Conservation (phyloP, 805 yeast genomes). For the Pichia gijzeniarum region DNA sequence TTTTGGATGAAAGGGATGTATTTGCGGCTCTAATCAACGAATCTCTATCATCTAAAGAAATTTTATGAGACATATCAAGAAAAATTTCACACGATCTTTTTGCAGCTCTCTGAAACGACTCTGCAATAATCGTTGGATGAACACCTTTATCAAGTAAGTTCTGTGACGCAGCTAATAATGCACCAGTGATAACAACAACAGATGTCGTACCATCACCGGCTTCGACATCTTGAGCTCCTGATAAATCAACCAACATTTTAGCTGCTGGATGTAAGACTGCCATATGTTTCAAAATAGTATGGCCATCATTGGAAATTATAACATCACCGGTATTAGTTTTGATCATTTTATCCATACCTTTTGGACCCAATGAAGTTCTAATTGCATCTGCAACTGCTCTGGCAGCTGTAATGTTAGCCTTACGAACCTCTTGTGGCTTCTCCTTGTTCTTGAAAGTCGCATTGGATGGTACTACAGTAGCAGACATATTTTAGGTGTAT, state of each 20-base stretch:
- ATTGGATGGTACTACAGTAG: constrained; percentile 33
- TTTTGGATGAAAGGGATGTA: constrained; percentile 90
- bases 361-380: constrained; percentile 94
- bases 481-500: constrained; percentile 10
- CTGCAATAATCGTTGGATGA: constrained; percentile 94
- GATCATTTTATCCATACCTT: constrained; percentile 99
- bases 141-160: constrained; percentile 81
- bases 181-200: constrained; percentile 93
- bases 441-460: constrained; percentile 90
- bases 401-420: constrained; percentile 84
- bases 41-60: constrained; percentile 74
- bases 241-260: constrained; percentile 89
- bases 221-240: constrained; percentile 97
- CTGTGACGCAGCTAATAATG: constrained; percentile 92
- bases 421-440: constrained; percentile 91
- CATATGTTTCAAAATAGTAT: constrained; percentile 94
- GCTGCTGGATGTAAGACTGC: constrained; percentile 99
- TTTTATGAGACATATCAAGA: constrained; percentile 76
- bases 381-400: constrained; percentile 94
- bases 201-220: constrained; percentile 99
- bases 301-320: constrained; percentile 96
- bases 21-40: constrained; percentile 87
- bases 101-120: constrained; percentile 87
- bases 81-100: constrained; percentile 73
- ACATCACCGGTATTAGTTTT: constrained; percentile 89